Percentiles rank a stretch among this genome's conserved stretches.
Conservation (phyloP, 441 rosid genomes). For the Populus tomentosa region DNA sequence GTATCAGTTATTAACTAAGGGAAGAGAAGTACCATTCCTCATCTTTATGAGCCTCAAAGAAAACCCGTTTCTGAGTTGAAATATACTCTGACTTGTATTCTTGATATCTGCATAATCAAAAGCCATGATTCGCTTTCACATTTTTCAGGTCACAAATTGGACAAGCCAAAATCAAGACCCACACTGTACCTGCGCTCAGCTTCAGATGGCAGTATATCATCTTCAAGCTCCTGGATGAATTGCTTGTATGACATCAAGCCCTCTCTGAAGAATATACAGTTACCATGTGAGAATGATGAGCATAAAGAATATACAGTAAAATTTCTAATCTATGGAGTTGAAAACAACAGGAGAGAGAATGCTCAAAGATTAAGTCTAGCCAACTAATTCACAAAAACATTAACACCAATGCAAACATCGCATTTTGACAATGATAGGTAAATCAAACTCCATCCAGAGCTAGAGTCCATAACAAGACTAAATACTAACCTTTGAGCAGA, state of each 20-base stretch:
- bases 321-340: neutral
- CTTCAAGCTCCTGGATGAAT: constrained; percentile 98
- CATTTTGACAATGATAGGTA: neutral
- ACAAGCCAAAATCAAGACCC: constrained; percentile 5
- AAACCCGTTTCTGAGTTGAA: constrained; percentile 85
- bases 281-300: constrained; percentile 7
- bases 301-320: constrained; percentile 3
- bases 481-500: constrained; percentile 57
- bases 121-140: constrained; percentile 9
- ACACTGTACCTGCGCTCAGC: constrained; percentile 85
- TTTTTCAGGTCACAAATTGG: neutral
- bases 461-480: constrained; percentile 9
- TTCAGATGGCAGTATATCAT: constrained; percentile 93
- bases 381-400: neutral
- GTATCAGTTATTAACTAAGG: constrained; percentile 2
- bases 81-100: constrained; percentile 90
- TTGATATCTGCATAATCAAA: constrained; percentile 69
- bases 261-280: constrained; percentile 52
- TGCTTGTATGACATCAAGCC: constrained; percentile 99
- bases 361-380: neutral
- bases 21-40: constrained; percentile 72
- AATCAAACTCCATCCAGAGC: constrained; percentile 3
- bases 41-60: constrained; percentile 79
- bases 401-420: neutral
- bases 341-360: neutral